Conservation (phyloP, 2,329 filamentous ascomycete species). For the Alternaria sp. region DNA sequence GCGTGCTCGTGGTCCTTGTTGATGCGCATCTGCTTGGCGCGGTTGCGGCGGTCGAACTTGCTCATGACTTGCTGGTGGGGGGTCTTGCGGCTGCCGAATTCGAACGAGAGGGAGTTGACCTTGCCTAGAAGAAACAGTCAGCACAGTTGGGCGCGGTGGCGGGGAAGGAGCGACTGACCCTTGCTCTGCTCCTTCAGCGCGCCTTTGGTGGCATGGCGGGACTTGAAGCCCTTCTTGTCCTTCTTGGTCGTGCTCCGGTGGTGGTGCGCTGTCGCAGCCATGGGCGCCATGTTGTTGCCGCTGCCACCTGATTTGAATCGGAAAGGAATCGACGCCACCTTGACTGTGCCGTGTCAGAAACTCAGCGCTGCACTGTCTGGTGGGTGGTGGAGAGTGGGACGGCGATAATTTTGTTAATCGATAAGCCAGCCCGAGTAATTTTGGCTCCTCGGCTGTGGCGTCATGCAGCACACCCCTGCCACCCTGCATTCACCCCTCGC, state of each 20-base stretch:
- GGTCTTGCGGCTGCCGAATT: slow-evolving; percentile 79
- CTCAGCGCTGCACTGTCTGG: slow-evolving; percentile 8
- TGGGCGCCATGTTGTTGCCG: slow-evolving; percentile 72
- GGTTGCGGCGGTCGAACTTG: slow-evolving; percentile 93
- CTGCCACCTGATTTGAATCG: slow-evolving; percentile 80
- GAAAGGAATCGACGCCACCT: slow-evolving; percentile 64
- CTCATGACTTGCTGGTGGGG: slow-evolving; percentile 97
- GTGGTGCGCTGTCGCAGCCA: slow-evolving; percentile 70
- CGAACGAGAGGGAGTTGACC: slow-evolving; percentile 63
- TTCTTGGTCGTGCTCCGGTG: slow-evolving; percentile 93
- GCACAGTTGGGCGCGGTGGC: not conserved
- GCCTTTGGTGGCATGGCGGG: slow-evolving; percentile 86
- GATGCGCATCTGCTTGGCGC: slow-evolving; percentile 87
- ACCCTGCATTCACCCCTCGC: not conserved
- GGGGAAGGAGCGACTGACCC: slow-evolving; percentile 58
- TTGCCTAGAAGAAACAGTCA: slow-evolving; percentile 66
- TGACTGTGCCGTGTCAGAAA: slow-evolving; percentile 25
- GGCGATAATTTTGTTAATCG: slow-evolving; percentile 32
- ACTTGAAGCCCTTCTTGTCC: slow-evolving; percentile 89
- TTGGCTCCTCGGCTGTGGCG: slow-evolving; percentile 26
- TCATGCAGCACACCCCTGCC: slow-evolving; percentile 9
- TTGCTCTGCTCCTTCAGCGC: slow-evolving; percentile 84
- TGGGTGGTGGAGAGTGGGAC: slow-evolving; percentile 26
- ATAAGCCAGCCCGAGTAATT: slow-evolving; percentile 10
- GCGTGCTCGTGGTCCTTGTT: slow-evolving; percentile 84